These are phyloP conservation scores for Aureobasidium subglaciale DNA, from an alignment of 2,329 filamentous ascomycete species.

Conservation along the genomic window DNA sequence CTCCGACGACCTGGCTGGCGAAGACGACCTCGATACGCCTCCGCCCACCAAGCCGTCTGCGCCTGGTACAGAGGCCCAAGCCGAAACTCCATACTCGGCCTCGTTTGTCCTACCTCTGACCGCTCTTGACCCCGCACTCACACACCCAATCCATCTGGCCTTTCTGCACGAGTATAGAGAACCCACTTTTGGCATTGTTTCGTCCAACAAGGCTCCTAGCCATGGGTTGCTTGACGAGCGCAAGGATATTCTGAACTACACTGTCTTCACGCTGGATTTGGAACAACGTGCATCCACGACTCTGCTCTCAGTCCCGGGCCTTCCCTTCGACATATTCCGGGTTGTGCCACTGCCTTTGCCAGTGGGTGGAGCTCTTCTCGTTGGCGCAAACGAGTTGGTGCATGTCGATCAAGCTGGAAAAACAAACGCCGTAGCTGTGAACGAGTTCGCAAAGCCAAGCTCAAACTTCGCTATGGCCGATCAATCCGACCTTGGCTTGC, in stretches of 20 bases:
- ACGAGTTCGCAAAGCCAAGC: conserved; percentile 74
- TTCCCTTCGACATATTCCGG: conserved; percentile 81
- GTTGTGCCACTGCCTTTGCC: conserved; percentile 78
- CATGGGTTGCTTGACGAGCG: conserved; percentile 64
- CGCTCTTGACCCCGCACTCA: conserved; percentile 76
- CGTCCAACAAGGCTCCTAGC: conserved; percentile 67
- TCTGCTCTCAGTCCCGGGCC: conserved; percentile 73
- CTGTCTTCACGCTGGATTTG: conserved; percentile 90
- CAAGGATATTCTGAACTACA: conserved; percentile 81
- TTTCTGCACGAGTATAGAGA: conserved; percentile 97
- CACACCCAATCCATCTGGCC: conserved; percentile 82
- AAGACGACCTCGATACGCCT: conserved; percentile 57
- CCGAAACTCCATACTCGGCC: conserved; percentile 66
- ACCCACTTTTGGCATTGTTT: conserved; percentile 91
- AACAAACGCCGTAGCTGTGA: conserved; percentile 84
- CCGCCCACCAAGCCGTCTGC: conserved; percentile 21
- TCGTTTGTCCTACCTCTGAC: conserved; percentile 92
- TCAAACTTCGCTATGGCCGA: conserved; percentile 82
- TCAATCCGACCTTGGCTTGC: conserved; percentile 72
- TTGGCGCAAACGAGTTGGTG: conserved; percentile 85
- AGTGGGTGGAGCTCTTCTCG: conserved; percentile 77
- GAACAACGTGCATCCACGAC: conserved; percentile 90
- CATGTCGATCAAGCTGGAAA: conserved; percentile 96
- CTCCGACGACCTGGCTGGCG: conserved; percentile 84
- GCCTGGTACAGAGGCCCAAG: conserved; percentile 24